Conservation (phyloP, 371 early-diverging fungal species). For the Amoeboaphelidium occidentale region DNA sequence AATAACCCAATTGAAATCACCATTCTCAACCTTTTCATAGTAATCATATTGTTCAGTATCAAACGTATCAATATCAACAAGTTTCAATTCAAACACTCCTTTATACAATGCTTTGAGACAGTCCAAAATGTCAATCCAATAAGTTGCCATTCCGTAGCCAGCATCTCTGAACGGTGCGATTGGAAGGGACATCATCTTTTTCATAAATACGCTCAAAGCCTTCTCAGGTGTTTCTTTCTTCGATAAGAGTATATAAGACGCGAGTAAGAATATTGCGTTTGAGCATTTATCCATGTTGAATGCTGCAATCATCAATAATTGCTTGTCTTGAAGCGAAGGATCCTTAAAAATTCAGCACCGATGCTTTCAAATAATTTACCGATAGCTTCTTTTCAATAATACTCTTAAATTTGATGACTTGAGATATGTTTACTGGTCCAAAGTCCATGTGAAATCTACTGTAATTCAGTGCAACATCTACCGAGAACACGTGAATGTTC, state of each 20-base stretch:
- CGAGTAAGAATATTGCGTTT: not conserved
- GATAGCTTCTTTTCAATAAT: slow-evolving; percentile 21
- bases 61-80: slow-evolving; percentile 22
- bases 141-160: slow-evolving; percentile 30
- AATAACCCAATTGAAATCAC: slow-evolving; percentile 37
- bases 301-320: not conserved
- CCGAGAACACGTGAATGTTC: not conserved
- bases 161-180: slow-evolving; percentile 30
- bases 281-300: slow-evolving; percentile 18
- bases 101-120: slow-evolving; percentile 26
- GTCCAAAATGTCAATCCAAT: slow-evolving; percentile 28
- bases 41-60: slow-evolving; percentile 32
- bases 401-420: slow-evolving; percentile 25
- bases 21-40: slow-evolving; percentile 31
- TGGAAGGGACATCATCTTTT: slow-evolving; percentile 14
- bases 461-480: slow-evolving; percentile 12
- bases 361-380: slow-evolving; percentile 5
- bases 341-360: not conserved
- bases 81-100: slow-evolving; percentile 16
- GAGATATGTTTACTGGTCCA: slow-evolving; percentile 29
- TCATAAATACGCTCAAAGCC: slow-evolving; percentile 18
- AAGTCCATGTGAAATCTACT: slow-evolving; percentile 21
- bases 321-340: not conserved
- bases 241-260: not conserved
- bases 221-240: slow-evolving; percentile 23